A percentile compares a stretch with the other conserved stretches of the same genome.
These are phyloP conservation scores for Pichia nanzhaoensis DNA, from an alignment of 805 yeast genomes.

Conservation along the genomic window DNA sequence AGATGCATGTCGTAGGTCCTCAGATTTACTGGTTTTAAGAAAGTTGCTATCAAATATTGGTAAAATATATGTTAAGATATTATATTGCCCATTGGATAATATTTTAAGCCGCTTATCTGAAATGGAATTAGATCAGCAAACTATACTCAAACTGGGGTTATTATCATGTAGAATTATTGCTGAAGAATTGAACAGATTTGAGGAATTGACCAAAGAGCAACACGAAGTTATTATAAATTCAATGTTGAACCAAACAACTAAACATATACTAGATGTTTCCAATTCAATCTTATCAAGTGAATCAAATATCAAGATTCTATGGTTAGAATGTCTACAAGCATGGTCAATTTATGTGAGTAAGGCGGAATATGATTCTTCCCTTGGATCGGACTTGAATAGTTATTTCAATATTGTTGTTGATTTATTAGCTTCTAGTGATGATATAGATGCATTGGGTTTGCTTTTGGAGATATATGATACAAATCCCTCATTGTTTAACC, in stretches of 20 bases:
- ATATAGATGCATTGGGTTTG: conserved; percentile 28
- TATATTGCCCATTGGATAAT: background rate
- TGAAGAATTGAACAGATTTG: conserved; percentile 44
- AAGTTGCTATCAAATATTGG: conserved; percentile 13
- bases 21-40: conserved; percentile 9
- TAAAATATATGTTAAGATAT: conserved; percentile 4
- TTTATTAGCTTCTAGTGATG: conserved; percentile 13
- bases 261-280: background rate
- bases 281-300: background rate
- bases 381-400: conserved; percentile 22
- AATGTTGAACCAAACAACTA: conserved; percentile 28
- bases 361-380: conserved; percentile 30
- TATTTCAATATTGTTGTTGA: conserved; percentile 17
- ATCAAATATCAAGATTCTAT: conserved; percentile 8
- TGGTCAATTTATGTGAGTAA: conserved; percentile 35
- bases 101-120: background rate
- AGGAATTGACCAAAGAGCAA: conserved; percentile 26
- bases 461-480: conserved; percentile 41
- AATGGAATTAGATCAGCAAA: too few species aligned
- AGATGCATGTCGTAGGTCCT: conserved; percentile 1
- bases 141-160: conserved; percentile 11
- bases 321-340: conserved; percentile 29
- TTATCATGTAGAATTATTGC: conserved; percentile 40
- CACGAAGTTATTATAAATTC: conserved; percentile 34
- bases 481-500: conserved; percentile 36